Percentiles rank a stretch among this genome's conserved stretches.
These are phyloP conservation scores for Nitzschia sp. DNA, from an alignment of 108 stramenopile genomes.

Conservation along the genomic window DNA sequence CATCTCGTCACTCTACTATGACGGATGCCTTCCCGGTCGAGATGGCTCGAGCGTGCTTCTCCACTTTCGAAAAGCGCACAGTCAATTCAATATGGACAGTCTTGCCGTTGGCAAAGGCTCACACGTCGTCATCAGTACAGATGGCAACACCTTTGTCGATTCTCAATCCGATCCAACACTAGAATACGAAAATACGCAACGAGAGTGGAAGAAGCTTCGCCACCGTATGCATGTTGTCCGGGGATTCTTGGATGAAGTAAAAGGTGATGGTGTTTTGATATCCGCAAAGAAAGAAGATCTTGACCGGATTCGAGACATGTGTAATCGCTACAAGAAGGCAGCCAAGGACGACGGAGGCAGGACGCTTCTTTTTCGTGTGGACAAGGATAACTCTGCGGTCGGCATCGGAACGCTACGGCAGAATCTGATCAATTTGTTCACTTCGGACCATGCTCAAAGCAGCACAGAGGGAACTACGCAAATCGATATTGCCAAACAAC, in stretches of 20 bases:
- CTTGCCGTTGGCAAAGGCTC: constrained; percentile 28
- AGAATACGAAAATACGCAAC: constrained; percentile 8
- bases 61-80: constrained; percentile 35
- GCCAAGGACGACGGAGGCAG: background rate
- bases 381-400: constrained; percentile 64
- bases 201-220: constrained; percentile 20
- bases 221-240: constrained; percentile 65
- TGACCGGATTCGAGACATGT: constrained; percentile 44
- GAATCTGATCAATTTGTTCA: constrained; percentile 73
- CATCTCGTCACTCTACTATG: constrained; percentile 64
- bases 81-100: constrained; percentile 30
- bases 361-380: constrained; percentile 60
- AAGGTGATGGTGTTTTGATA: constrained; percentile 45
- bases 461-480: constrained; percentile 4
- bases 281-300: constrained; percentile 48
- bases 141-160: constrained; percentile 45
- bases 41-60: constrained; percentile 30
- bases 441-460: constrained; percentile 20
- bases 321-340: constrained; percentile 17
- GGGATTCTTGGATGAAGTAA: constrained; percentile 52
- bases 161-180: constrained; percentile 1
- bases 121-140: constrained; percentile 75
- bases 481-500: background rate
- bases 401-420: constrained; percentile 72
- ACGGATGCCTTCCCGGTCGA: constrained; percentile 18